Evolutionary conservation across 2,329 filamentous ascomycete species (phyloP).

Genomic region (Talaromyces sp.): DNA sequence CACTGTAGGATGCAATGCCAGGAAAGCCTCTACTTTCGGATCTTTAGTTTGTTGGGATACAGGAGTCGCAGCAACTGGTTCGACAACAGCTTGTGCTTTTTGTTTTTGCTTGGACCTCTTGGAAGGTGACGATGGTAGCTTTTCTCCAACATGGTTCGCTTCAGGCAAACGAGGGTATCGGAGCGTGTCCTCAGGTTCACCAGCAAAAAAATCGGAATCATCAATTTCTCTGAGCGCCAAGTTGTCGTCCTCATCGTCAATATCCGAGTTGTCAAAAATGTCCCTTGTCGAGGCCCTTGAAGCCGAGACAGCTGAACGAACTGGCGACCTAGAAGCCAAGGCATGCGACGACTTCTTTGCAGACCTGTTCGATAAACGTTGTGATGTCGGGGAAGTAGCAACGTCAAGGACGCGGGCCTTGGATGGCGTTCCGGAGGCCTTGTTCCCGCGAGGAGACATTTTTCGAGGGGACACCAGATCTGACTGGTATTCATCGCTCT

Average conservation of each 20-base stretch:
- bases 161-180: neutral
- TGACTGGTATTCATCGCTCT: conserved; percentile 43
- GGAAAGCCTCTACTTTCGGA: conserved; percentile 24
- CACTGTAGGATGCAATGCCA: conserved; percentile 22
- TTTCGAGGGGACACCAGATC: conserved; percentile 32
- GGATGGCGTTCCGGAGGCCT: conserved; percentile 13
- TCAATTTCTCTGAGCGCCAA: conserved; percentile 12
- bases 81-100: neutral
- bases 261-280: conserved; percentile 13
- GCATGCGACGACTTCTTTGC: neutral
- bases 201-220: conserved; percentile 4
- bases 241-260: conserved; percentile 29
- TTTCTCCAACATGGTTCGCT: neutral
- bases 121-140: neutral
- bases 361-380: neutral
- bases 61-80: conserved; percentile 7
- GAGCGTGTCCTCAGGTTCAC: conserved; percentile 17
- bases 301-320: conserved; percentile 6
- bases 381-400: neutral
- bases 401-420: conserved; percentile 1
- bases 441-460: conserved; percentile 19
- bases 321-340: conserved; percentile 3
- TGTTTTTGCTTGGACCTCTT: neutral
- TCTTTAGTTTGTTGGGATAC: conserved; percentile 16
- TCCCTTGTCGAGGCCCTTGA: neutral